phyloP scores from a whole-genome alignment of 208 protist genomes.

The Trypanosoma cruzi region DNA sequence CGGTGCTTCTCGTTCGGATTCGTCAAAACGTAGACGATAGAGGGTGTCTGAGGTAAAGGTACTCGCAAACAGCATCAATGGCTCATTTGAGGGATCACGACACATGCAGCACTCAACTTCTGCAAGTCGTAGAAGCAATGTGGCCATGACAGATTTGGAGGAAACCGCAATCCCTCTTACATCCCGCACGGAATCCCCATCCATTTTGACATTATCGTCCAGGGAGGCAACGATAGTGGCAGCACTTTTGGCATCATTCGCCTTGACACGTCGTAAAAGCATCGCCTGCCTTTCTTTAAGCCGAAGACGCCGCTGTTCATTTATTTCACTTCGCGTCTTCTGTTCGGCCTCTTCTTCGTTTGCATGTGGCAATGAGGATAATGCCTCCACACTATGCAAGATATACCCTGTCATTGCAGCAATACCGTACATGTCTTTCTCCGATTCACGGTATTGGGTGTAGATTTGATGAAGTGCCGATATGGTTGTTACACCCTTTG shows the following conservation, averaged over 20 bases:
- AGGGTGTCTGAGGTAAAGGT: slow-evolving; percentile 54
- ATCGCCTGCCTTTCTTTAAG: slow-evolving; percentile 71
- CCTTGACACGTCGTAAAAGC: slow-evolving; percentile 64
- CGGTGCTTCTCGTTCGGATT: slow-evolving; percentile 11
- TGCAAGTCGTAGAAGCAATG: slow-evolving; percentile 51
- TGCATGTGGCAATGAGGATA: background rate
- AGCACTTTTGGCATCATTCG: slow-evolving; percentile 32
- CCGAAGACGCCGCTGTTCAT: slow-evolving; percentile 39
- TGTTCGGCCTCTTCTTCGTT: slow-evolving; percentile 12
- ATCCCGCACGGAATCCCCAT: background rate
- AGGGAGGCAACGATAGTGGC: background rate
- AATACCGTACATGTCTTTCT: slow-evolving; percentile 53
- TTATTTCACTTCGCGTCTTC: slow-evolving; percentile 24
- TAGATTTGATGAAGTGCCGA: slow-evolving; percentile 51
- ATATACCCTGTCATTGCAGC: slow-evolving; percentile 57
- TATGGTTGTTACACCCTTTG: slow-evolving; percentile 8
- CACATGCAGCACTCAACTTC: slow-evolving; percentile 77
- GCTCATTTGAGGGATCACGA: slow-evolving; percentile 35
- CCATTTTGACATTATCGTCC: background rate
- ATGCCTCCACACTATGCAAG: slow-evolving; percentile 34
- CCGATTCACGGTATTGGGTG: slow-evolving; percentile 29
- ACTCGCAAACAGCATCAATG: slow-evolving; percentile 64
- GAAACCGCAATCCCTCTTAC: background rate
- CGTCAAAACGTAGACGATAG: slow-evolving; percentile 23
- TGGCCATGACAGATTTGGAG: slow-evolving; percentile 11